A percentile compares a stretch with the other conserved stretches of the same genome.
Evolutionary conservation across 495 filamentous ascomycete genomes (phyloP).

Genomic region (Rhizodiscina lignyota): DNA sequence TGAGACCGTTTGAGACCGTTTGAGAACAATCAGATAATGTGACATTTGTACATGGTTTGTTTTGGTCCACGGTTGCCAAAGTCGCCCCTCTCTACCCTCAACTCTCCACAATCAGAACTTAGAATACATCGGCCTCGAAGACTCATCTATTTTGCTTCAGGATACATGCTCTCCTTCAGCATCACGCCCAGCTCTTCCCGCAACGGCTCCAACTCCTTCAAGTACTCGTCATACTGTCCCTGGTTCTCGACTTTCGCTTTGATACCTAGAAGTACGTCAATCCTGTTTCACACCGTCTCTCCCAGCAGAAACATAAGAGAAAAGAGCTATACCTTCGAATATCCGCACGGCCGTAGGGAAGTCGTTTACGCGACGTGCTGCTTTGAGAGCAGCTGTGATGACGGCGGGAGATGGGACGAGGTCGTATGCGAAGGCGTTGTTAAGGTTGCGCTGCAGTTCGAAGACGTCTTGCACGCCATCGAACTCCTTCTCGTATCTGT

Average conservation of each 20-base stretch:
- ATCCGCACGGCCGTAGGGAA: slow-evolving; percentile 94
- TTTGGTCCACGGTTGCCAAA: too few species aligned
- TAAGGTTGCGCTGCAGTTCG: slow-evolving; percentile 97
- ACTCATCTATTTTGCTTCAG: slow-evolving; percentile 27
- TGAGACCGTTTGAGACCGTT: too few species aligned
- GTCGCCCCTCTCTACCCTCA: too few species aligned
- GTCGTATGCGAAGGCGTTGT: slow-evolving; percentile 99
- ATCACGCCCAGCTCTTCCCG: slow-evolving; percentile 85
- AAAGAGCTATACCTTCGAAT: slow-evolving; percentile 65
- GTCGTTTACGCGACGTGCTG: slow-evolving; percentile 92
- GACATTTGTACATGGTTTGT: too few species aligned
- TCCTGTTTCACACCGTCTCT: background rate
- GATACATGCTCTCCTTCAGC: slow-evolving; percentile 91
- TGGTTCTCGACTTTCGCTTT: slow-evolving; percentile 99
- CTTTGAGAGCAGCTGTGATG: slow-evolving; percentile 75
- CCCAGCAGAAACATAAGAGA: background rate
- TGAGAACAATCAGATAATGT: too few species aligned
- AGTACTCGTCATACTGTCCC: slow-evolving; percentile 94
- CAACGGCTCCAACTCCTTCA: slow-evolving; percentile 77
- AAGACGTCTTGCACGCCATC: slow-evolving; percentile 95
- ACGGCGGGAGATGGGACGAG: slow-evolving; percentile 90
- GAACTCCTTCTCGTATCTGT: slow-evolving; percentile 98
- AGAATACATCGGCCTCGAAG: too few species aligned
- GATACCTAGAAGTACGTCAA: slow-evolving; percentile 47
- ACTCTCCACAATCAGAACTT: too few species aligned